Evolutionary conservation across 306 rosid genomes (phyloP).

Genomic region (Crotalaria pallida): DNA sequence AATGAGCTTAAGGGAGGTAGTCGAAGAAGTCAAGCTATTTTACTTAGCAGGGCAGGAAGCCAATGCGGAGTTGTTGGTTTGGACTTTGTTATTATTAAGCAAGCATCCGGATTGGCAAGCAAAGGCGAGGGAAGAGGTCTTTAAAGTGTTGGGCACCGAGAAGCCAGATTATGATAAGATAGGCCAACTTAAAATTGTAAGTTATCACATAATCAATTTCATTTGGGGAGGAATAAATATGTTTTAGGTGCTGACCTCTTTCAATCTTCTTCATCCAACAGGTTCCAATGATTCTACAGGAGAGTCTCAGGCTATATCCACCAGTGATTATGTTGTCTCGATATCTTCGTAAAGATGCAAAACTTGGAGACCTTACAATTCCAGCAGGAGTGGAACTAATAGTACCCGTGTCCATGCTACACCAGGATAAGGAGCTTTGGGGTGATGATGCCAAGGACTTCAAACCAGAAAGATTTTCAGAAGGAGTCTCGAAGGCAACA

Average conservation of each 20-base stretch:
- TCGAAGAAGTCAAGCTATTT: constrained; percentile 34
- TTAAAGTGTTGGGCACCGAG: constrained; percentile 27
- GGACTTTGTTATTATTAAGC: constrained; percentile 29
- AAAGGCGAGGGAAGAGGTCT: constrained; percentile 30
- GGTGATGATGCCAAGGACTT: constrained; percentile 31
- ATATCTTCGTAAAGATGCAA: constrained; percentile 30
- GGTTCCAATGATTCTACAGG: constrained; percentile 36
- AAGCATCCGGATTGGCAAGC: constrained; percentile 33
- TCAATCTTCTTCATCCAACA: background rate
- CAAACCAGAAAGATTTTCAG: constrained; percentile 30
- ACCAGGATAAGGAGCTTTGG: constrained; percentile 34
- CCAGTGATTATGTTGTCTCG: constrained; percentile 31
- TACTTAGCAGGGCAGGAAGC: constrained; percentile 38
- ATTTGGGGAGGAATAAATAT: background rate
- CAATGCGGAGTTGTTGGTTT: constrained; percentile 33
- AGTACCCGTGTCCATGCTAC: constrained; percentile 29
- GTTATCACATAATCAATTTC: background rate
- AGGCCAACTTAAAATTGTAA: constrained; percentile 37
- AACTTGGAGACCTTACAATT: constrained; percentile 32
- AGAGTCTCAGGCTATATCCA: constrained; percentile 32
- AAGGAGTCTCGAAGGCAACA: constrained; percentile 39
- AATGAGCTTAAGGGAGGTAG: constrained; percentile 36
- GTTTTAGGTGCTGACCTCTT: background rate
- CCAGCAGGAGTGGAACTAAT: constrained; percentile 35
- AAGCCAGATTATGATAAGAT: constrained; percentile 31